Base-by-base conservation (phyloP, 345 rosid species). In the Excoecaria agallocha region DNA sequence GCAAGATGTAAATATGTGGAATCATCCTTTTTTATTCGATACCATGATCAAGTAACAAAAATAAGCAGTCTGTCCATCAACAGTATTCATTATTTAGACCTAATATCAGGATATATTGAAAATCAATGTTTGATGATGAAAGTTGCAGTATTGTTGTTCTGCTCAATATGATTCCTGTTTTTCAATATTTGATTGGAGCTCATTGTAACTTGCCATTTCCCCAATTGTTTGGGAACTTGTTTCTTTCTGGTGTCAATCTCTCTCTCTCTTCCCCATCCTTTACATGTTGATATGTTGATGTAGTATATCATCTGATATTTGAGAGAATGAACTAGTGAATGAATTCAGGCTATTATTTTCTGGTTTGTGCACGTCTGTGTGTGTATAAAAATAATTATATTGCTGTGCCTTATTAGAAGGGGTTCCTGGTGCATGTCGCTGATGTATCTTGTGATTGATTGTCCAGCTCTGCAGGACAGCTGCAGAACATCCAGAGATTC, bases 401-500 rank as follows among this genome's bases (percentile, higher is more conserved):
- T 61, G 24, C 41, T 66, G 57, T 55, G n/a, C n/a, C 45, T 45
- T 51, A 22, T 41, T 76, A 25, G 48, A 30, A 60, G 41, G 67
- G 39, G 1, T 63, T 69, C 35, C 43, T 52, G 67, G 43, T 62
- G 71, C 4, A n/a, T 7, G 38, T 30, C 57, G 17, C 51, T 46
- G 65, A 56, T 52, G 19, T 74, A 25, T 68, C 17, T 5, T 52
- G 70, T 68, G 65, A 79, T 77, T 72, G 12, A 60, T 69, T 22
- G 69, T 50, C 38, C 88, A 93, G 98, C 89, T 93, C 77, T 93
- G 96, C 87, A 90, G 81, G 73, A 89, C 94, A 35, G 98, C 96
- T 3, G 81, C 77, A 69, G 93, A 90, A n/a, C 82, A 90, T 78
- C 90, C 88, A 1, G 87, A 89, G 74, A 89, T 92, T 74, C 17